phyloP scores from a whole-genome alignment of 228 moss, liverwort and hornwort genomes.

The Sphagnum fallax region DNA sequence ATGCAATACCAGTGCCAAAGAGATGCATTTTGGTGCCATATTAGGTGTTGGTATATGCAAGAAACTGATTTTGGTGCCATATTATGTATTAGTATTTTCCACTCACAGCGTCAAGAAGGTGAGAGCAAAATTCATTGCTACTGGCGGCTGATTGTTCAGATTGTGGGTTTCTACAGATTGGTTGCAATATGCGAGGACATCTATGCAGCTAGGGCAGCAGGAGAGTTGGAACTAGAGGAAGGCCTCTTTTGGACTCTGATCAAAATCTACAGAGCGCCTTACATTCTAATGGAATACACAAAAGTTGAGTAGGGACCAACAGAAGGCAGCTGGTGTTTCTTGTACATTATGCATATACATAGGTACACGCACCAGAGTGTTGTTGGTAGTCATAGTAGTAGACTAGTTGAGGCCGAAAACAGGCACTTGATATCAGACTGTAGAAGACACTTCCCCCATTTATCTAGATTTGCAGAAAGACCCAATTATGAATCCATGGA shows the following conservation, averaged over 20 bases:
- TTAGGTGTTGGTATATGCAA: background rate
- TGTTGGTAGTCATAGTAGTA: background rate
- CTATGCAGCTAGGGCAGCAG: constrained; percentile 86
- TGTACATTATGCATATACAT: background rate
- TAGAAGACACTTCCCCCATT: too few relatives aligned
- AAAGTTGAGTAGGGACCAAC: constrained; percentile 60
- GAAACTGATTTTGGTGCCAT: background rate
- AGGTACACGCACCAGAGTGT: background rate
- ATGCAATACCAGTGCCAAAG: background rate
- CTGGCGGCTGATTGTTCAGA: background rate
- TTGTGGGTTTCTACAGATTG: constrained; percentile 37
- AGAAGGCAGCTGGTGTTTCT: background rate
- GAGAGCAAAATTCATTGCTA: too few relatives aligned
- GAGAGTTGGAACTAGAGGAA: constrained; percentile 94
- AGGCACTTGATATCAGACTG: too few relatives aligned
- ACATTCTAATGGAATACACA: constrained; percentile 94
- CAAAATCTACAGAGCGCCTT: constrained; percentile 94
- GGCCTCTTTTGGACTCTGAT: constrained; percentile 95
- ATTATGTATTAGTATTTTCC: too few relatives aligned
- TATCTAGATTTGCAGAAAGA: too few relatives aligned
- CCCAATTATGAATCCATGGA: too few relatives aligned
- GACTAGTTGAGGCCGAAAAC: background rate
- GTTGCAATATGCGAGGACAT: constrained; percentile 97
- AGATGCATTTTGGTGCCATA: background rate
- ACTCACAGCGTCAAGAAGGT: too few relatives aligned